Base-by-base conservation (phyloP, 2,329 filamentous ascomycete species). In the Ustulina deusta region DNA sequence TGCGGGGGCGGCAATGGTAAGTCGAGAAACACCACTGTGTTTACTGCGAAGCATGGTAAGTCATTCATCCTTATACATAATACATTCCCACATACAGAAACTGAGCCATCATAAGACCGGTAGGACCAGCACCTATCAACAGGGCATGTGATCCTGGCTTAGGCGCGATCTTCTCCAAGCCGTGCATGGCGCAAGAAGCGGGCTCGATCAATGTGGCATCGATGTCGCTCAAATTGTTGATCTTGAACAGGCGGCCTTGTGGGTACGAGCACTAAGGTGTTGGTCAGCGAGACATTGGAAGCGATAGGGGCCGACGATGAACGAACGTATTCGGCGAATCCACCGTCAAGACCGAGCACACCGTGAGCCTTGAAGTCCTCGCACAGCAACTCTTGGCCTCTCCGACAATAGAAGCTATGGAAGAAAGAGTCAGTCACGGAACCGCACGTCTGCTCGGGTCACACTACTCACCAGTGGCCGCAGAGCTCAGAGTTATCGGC, bases 191-290 rank as follows among this genome's bases (percentile, higher is more conserved):
- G 73, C 90, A 92, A 3, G 89, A 91, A 6, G 90, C 89, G 13
- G 90, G 89, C 78, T 92, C 90, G 55, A 92, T 84, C 13, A 92
- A 85, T 29, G 90, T 91, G 20, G 90, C 90, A 67, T 92, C 89
- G n/a, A 90, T 83, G 74, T 90, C 87, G 36, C 82, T 86, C 42
- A 92, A 83, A 77, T 91, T 90, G 71, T 89, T 79, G 76, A 91
- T 87, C 76, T 87, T 86, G 83, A 91, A 90, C 42, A 91, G 87
- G 78, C 84, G 84, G 70, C 79, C 82, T 61, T 83, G 82, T 11
- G 83, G 82, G 74, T 85, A 85, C 38, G 82, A 82, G 72, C 83
- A 84, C 76, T 77, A 52, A 1, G 52, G 55, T 57, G 29, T 40
- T 34, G 29, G 44, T 65, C 6, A 68, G 61, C 17, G 40, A 61